Evolutionary conservation across 345 rosid genomes (phyloP), one percentile per base, ranked within the genome.

Genomic region (Hypericum perforatum): DNA sequence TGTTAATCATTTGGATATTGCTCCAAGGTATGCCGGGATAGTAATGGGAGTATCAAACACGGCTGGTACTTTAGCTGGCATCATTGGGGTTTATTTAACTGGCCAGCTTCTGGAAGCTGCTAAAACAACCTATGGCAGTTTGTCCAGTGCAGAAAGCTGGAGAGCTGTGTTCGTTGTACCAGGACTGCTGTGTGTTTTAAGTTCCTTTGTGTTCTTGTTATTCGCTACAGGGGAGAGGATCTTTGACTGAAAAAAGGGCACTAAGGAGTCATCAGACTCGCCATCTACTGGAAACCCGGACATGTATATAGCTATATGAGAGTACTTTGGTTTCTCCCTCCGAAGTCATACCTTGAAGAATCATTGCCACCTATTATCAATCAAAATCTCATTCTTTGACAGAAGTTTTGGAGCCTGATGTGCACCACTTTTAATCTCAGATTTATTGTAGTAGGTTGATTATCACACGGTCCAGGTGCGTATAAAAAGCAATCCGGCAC

Each of bases 31-130:
- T 51, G 98, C 98, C 0, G 95, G 98, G 47, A 88, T 88, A 16
- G 88, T 88, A 49, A 92, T 92, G 98, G 95, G 95, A 14, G 94
- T 92, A 66, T 92, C 98, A 2, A 92, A 92, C 61, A 92, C 98
- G 7, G 98, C 97, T 10, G 97, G 98, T 37, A 92, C 98, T 36
- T 69, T 92, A 50, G 98, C 97, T 14, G 98, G 97, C 49, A 81
- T 92, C 51, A 62, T 88, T 42, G 98, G 98, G 62, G 98, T 92
- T 13, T 86, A 81, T 63, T 58, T 88, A 63, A 88, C 95, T 7
- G 97, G 98, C 14, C 57, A 60, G 75, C 86, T 92, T 58, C 98
- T 88, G 5, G 95, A 92, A 71, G 86, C 95, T 32, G 84, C 97
- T 37, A 88, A 78, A 75, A 61, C 71, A 57, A 29, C 76, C 37